Evolutionary conservation across 2,329 filamentous ascomycete genomes (phyloP).

Genomic region (Beauveria bassiana): DNA sequence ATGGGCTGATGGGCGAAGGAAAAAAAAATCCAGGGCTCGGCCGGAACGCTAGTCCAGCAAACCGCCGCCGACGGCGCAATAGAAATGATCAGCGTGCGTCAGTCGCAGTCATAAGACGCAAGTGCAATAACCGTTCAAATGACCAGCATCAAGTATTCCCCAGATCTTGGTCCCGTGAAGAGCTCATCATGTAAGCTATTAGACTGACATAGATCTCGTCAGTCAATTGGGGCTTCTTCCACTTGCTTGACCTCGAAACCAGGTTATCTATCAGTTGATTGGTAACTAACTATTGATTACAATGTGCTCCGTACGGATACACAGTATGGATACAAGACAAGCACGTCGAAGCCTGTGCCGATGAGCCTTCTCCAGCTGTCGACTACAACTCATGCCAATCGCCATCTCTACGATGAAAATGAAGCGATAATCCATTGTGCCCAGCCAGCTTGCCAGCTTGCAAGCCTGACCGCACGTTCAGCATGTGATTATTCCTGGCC

Average conservation of each 20-base stretch:
- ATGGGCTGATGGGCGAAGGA: not conserved
- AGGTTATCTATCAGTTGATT: too few relatives aligned
- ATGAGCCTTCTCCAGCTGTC: not conserved
- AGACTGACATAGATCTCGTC: not conserved
- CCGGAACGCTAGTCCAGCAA: not conserved
- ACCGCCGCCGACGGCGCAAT: not conserved
- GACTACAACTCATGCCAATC: not conserved
- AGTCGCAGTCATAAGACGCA: not conserved
- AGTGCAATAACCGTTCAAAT: not conserved
- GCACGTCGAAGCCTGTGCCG: not conserved
- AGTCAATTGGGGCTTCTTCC: not conserved
- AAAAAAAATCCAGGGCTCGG: conserved; percentile 6
- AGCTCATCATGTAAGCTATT: not conserved
- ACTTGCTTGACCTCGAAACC: not conserved
- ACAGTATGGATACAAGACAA: not conserved
- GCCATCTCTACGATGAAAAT: not conserved
- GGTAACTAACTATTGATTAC: too few relatives aligned
- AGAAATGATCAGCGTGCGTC: not conserved
- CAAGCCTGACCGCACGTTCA: not conserved
- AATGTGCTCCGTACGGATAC: too few relatives aligned
- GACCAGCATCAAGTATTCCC: not conserved
- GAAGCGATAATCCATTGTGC: not conserved
- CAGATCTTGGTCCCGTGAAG: not conserved
- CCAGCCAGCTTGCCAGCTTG: not conserved
- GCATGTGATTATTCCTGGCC: not conserved